These are phyloP conservation scores for Dovyalis caffra DNA, from an alignment of 345 rosid genomes.

Conservation along the genomic window DNA sequence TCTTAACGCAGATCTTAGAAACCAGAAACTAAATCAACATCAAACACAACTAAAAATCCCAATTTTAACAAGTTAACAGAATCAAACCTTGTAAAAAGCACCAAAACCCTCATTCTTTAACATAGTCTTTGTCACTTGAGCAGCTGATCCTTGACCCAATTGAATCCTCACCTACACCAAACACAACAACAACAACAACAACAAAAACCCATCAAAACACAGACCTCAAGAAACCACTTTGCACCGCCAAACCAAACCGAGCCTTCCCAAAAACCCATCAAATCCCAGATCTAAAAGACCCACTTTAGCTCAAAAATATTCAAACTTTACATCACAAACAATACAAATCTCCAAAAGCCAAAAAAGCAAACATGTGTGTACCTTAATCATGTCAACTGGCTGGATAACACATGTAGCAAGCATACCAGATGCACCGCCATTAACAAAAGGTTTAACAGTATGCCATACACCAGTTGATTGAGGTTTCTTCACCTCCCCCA, in stretches of 20 bases:
- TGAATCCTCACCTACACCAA: slow-evolving; percentile 91
- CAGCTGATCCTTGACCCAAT: slow-evolving; percentile 96
- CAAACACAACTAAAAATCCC: neutral
- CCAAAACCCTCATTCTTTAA: slow-evolving; percentile 79
- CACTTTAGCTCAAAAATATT: slow-evolving; percentile 4
- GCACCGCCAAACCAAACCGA: neutral
- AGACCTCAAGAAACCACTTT: neutral
- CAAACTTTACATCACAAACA: slow-evolving; percentile 1
- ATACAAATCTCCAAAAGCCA: slow-evolving; percentile 1
- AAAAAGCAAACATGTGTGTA: slow-evolving; percentile 7
- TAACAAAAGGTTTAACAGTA: slow-evolving; percentile 84
- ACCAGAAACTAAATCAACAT: slow-evolving; percentile 5
- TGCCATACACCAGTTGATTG: slow-evolving; percentile 66
- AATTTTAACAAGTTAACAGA: neutral
- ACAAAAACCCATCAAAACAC: slow-evolving; percentile 15
- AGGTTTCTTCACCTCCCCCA: slow-evolving; percentile 66
- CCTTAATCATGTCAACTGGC: slow-evolving; percentile 98
- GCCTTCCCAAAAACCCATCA: neutral
- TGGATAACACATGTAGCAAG: slow-evolving; percentile 98
- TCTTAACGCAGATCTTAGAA: neutral
- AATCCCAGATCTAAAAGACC: slow-evolving; percentile 40
- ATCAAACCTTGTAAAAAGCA: slow-evolving; percentile 86
- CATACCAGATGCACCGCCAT: slow-evolving; percentile 98
- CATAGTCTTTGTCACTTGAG: slow-evolving; percentile 67
- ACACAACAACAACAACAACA: slow-evolving; percentile 20